Conservation (phyloP, 192 early-diverging fungal species). For the Entomortierella parvispora region DNA sequence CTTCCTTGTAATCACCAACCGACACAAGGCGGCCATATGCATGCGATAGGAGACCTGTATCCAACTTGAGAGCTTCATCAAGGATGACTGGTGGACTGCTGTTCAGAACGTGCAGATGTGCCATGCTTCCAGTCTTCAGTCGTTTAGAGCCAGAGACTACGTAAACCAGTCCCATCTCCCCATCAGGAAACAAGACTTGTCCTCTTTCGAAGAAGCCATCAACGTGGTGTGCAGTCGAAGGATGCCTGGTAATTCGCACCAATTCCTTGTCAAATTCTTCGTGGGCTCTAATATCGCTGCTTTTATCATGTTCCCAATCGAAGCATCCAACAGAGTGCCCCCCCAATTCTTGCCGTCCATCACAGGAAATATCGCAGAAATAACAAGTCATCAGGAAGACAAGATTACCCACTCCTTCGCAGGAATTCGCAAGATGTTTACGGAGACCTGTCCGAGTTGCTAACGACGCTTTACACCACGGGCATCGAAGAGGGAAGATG, state of each 20-base stretch:
- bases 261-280: conserved; percentile 15
- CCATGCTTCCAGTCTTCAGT: background rate
- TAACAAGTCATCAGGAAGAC: background rate
- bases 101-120: background rate
- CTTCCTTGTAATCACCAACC: conserved; percentile 1
- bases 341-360: background rate
- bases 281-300: background rate
- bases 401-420: background rate
- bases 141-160: background rate
- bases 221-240: background rate
- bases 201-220: conserved; percentile 6
- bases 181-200: conserved; percentile 1
- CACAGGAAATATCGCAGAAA: background rate
- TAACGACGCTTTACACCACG: background rate
- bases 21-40: background rate
- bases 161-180: background rate
- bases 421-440: background rate
- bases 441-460: background rate
- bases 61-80: background rate
- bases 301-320: conserved; percentile 1
- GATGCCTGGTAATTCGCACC: conserved; percentile 5
- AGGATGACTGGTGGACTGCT: background rate
- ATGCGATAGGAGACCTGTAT: conserved; percentile 2
- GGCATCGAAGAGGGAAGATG: background rate
- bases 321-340: background rate